Conservation (phyloP, 805 yeast genomes). For the Priceomyces melissophilus region DNA sequence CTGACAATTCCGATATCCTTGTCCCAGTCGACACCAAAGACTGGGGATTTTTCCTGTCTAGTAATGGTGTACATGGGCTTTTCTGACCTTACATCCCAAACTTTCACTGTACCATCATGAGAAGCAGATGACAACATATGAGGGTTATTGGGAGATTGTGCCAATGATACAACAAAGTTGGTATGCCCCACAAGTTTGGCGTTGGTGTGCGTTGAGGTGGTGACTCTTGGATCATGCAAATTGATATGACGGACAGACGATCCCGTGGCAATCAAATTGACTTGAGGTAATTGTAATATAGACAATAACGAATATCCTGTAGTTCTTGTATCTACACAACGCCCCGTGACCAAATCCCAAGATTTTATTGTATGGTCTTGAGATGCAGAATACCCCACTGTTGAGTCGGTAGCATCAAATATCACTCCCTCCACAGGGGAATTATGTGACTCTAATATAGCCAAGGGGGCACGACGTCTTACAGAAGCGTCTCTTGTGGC, state of each 20-base stretch:
- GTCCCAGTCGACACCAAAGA: slow-evolving; percentile 87
- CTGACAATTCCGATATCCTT: slow-evolving; percentile 74
- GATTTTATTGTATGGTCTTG: slow-evolving; percentile 95
- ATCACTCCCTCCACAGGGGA: slow-evolving; percentile 85
- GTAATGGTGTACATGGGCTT: slow-evolving; percentile 77
- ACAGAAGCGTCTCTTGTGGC: slow-evolving; percentile 73
- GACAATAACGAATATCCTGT: slow-evolving; percentile 85
- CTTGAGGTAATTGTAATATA: slow-evolving; percentile 60
- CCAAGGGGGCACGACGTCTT: slow-evolving; percentile 77
- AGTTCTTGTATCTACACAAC: slow-evolving; percentile 81
- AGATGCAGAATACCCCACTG: slow-evolving; percentile 90
- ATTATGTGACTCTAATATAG: slow-evolving; percentile 74
- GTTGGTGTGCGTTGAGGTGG: slow-evolving; percentile 52
- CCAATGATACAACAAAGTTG: slow-evolving; percentile 81
- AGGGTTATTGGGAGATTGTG: slow-evolving; percentile 71
- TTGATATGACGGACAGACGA: slow-evolving; percentile 97
- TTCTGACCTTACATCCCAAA: slow-evolving; percentile 93
- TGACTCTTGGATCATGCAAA: slow-evolving; percentile 84
- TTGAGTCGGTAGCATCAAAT: slow-evolving; percentile 66
- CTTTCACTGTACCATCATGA: slow-evolving; percentile 93
- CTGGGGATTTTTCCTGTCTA: slow-evolving; percentile 58
- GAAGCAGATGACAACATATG: slow-evolving; percentile 86
- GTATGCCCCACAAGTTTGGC: slow-evolving; percentile 81
- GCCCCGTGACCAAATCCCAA: slow-evolving; percentile 89
- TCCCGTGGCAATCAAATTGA: slow-evolving; percentile 82